Evolutionary conservation across 495 filamentous ascomycete genomes (phyloP), one percentile per base, ranked within the genome.

Genomic region (Aspergillus funiculosus): DNA sequence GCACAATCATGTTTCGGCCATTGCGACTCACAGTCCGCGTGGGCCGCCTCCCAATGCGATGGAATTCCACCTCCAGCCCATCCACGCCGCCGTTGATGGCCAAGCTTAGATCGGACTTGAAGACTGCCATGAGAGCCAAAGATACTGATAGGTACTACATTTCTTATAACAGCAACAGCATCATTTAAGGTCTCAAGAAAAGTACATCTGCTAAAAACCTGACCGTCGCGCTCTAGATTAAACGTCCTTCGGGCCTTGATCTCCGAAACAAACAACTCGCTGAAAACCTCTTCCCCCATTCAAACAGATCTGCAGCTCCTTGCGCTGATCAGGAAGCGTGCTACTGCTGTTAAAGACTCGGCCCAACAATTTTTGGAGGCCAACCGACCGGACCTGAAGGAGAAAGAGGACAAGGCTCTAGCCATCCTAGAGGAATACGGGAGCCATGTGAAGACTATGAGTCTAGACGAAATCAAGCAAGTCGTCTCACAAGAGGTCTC

Each of bases 121-220:
- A 82, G 59, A 69, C 52, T 25, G 80, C 80, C 13, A 77, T 84
- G 76, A 65, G 74, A 56, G 72, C 73, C 1, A 83, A 82, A 59
- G 77, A 84, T 49, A 75, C 61, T 17, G 54, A 64, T 19, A 71
- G 75, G 74, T 77, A 61, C 15, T 56, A 18, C 24, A 22, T 26
- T 3, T 18, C 31, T 27, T 36, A 19, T 9, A 19, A 18, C 22
- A 0, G 3, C 26, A 8, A 5, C 11, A 21, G 5, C 7, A 10
- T 6, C 7, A 2, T n/a, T 34, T 19, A 24, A 34, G 9, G 15
- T 9, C 13, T 2, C 6, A 5, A 10, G n/a, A 10, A 28, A 45
- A 17, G 11, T 20, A 37, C 6, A 40, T 25, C 24, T n/a, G n/a
- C n/a, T n/a, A n/a, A n/a, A n/a, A n/a, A n/a, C n/a, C 47, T 52